A percentile compares a stretch with the other conserved stretches of the same genome.
Conservation (phyloP, 805 yeast species). For the Scheffersomyces stipitis region DNA sequence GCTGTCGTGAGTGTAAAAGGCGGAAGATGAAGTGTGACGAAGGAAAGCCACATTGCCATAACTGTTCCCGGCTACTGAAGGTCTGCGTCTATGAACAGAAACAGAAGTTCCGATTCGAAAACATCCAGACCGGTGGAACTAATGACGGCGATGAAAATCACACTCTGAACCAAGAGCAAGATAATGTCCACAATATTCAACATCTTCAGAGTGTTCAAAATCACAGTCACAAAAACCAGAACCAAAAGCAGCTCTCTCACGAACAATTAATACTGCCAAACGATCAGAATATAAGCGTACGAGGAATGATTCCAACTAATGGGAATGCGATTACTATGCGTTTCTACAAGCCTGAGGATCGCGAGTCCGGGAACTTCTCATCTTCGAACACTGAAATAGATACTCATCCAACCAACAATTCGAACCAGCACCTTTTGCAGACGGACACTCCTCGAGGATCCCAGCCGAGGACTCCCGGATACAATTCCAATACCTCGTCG, state of each 20-base stretch:
- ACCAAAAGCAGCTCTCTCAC: no score
- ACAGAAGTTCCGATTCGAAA: constrained; percentile 13
- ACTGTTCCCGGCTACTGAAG: constrained; percentile 36
- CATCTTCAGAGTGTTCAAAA: not conserved
- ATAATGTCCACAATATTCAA: not conserved
- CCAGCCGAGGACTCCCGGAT: not conserved
- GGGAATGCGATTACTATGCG: not conserved
- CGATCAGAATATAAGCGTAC: no score
- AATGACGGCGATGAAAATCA: no score
- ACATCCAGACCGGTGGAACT: not conserved
- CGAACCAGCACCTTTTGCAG: no score
- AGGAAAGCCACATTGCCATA: constrained; percentile 33
- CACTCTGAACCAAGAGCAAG: no score
- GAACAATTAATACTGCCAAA: no score
- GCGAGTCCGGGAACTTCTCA: not conserved
- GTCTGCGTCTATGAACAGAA: constrained; percentile 25
- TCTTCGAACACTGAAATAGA: not conserved
- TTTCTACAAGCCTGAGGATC: not conserved
- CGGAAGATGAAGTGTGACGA: constrained; percentile 47
- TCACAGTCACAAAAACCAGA: not conserved
- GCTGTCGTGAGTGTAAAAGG: constrained; percentile 45
- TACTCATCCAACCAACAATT: no score
- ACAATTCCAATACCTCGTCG: not conserved
- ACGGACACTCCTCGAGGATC: not conserved
- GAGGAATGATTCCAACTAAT: no score